Evolutionary conservation across 2,329 filamentous ascomycete species (phyloP), one percentile per base, ranked within the genome.

Genomic region (Aureobasidium sp.): DNA sequence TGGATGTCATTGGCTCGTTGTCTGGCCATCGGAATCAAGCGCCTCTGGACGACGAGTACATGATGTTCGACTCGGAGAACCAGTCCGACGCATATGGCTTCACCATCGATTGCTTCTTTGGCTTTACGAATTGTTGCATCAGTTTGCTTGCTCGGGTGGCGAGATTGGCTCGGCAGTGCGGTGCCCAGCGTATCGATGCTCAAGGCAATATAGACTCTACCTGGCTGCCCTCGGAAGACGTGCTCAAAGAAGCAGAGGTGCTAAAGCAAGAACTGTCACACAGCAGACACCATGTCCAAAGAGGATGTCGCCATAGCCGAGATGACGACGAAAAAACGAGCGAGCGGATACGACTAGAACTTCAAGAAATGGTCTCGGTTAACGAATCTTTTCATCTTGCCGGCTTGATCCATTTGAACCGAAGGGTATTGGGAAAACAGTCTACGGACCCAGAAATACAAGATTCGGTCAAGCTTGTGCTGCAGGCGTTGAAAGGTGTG

Each of bases 311-410:
- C 45, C 72, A 73, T 57, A 70, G 72, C 42, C 34, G 8, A 5
- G 27, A 25, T 14, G 44, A 51, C 22, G 76, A 81, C 69, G 75
- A 77, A 64, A 22, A 27, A 4, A 75, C 77, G 31, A 73, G 72
- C 15, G 71, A 75, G 56, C 55, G 80, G 11, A 39, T 49, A 12
- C 36, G 39, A 11, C 39, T 61, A 9, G 60, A 62, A 12, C 77
- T 80, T 29, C 78, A 79, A 5, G 87, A 89, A 68, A 85, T 90
- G 72, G 78, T 82, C 45, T 87, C 89, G 11, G 87, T 86, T 1
- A 92, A 94, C 70, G 83, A 87, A 69, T 86, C 89, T 2, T 93
- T 90, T 72, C 89, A 93, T 70, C 90, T 86, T 81, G 88, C 89
- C 0, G 90, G 87, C 0, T 77, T 91, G 12, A 82, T 93, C 4